Evolutionary conservation across 1,139 yeast species (phyloP), one percentile per base, ranked within the genome.

Genomic region (Diutina ranongensis): DNA sequence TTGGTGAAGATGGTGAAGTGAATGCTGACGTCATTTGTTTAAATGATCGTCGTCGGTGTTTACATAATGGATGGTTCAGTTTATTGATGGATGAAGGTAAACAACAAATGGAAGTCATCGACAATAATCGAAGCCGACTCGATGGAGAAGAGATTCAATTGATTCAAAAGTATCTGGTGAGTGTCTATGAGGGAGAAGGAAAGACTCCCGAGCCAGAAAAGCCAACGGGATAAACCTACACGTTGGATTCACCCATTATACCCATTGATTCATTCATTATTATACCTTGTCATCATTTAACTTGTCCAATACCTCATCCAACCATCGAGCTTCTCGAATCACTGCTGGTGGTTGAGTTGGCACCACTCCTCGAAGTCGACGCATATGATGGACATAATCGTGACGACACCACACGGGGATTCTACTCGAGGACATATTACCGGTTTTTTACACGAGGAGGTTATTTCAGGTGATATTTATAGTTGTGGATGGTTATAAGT

Each of bases 1-100:
- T 47, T 15, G 31, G 44, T n/a, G 22, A 33, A 33, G 45, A 44
- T 12, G 41, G 35, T 13, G 22, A 40, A 16, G 15, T 28, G 5
- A 18, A 10, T 3, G 15, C 16, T 18, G 35, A 27, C 4, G 10
- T 10, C 8, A 38, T 78, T 2, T 85, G 94, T 56, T 55, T 77
- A 15, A 61, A 64, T n/a, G 92, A 83, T 46, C 76, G 75, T 51
- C 70, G 79, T 46, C 81, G 80, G 54, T 85, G 95, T 57, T 59
- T 60, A 4, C 94, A 85, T 55, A 67, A 68, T 44, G 80, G 83
- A 0, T 85, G 94, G 94, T 71, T 68, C 58, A 64, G 65, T 44
- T 71, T 84, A 46, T 55, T 71, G 15, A 58, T 63, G 22, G 85
- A 80, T 49, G 70, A 70, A 46, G 54, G 72, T 13, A 57, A 62